phyloP scores from a whole-genome alignment of 495 filamentous ascomycete species.

The Ramalina peruviana region DNA sequence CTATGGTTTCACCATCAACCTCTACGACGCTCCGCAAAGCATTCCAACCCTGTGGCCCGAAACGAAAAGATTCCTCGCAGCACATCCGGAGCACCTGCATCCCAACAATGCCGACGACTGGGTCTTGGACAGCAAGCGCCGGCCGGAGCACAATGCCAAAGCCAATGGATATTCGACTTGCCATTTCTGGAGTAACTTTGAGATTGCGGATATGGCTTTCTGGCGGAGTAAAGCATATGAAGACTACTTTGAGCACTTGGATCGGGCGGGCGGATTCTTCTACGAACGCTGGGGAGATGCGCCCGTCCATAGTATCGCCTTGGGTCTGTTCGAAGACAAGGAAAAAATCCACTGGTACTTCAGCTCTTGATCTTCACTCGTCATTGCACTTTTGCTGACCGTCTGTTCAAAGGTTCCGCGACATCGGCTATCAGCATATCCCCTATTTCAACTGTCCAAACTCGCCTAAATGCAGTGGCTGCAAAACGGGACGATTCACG shows the following conservation, averaged over 20 bases:
- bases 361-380: neutral
- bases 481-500: slow-evolving; percentile 69
- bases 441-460: slow-evolving; percentile 98
- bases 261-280: slow-evolving; percentile 92
- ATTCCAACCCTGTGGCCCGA: slow-evolving; percentile 92
- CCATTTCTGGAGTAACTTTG: slow-evolving; percentile 99
- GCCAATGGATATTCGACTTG: slow-evolving; percentile 97
- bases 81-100: slow-evolving; percentile 69
- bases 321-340: slow-evolving; percentile 84
- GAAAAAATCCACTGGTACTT: slow-evolving; percentile 89
- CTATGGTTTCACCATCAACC: slow-evolving; percentile 96
- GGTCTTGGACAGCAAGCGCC: slow-evolving; percentile 61
- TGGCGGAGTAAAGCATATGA: slow-evolving; percentile 86
- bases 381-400: neutral
- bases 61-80: slow-evolving; percentile 72
- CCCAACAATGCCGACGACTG: slow-evolving; percentile 76
- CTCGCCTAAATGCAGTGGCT: slow-evolving; percentile 85
- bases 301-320: slow-evolving; percentile 89
- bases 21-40: slow-evolving; percentile 79
- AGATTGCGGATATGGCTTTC: slow-evolving; percentile 90
- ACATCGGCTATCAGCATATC: slow-evolving; percentile 97
- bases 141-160: slow-evolving; percentile 55
- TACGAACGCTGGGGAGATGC: slow-evolving; percentile 99
- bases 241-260: slow-evolving; percentile 92
- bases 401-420: slow-evolving; percentile 66